A percentile compares a stretch with the other conserved stretches of the same genome.
Evolutionary conservation across 192 early-diverging fungal genomes (phyloP).

Genomic region (Cladochytrium replicatum): DNA sequence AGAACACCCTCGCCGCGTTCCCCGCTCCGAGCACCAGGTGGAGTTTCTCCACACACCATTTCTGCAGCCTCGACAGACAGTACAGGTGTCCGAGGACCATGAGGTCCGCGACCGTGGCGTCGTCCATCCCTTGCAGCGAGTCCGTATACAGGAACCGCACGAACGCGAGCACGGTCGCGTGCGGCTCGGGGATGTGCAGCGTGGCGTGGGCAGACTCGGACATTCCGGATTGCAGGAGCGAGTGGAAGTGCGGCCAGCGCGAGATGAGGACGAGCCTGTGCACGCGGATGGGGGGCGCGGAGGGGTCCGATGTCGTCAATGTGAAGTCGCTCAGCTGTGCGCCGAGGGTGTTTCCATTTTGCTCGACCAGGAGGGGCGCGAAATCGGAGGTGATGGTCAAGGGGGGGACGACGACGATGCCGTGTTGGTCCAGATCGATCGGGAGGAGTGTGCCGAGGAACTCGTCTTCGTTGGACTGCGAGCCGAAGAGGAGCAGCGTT

Average conservation of each 20-base stretch:
- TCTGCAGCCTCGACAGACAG: constrained; percentile 37
- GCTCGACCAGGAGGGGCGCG: constrained; percentile 32
- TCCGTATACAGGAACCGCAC: constrained; percentile 51
- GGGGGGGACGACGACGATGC: constrained; percentile 40
- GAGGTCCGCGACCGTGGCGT: constrained; percentile 38
- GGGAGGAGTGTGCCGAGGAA: constrained; percentile 40
- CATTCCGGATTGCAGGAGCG: constrained; percentile 45
- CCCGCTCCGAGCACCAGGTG: constrained; percentile 39
- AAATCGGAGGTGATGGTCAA: constrained; percentile 39
- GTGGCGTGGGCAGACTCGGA: constrained; percentile 34
- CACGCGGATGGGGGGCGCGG: constrained; percentile 34
- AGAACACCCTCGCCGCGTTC: constrained; percentile 45
- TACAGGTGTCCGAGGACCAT: constrained; percentile 53
- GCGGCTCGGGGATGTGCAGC: constrained; percentile 42
- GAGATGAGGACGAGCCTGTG: constrained; percentile 50
- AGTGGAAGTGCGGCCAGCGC: constrained; percentile 54
- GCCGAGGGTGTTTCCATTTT: too few species aligned
- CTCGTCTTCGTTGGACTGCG: too few species aligned
- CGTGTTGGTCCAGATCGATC: constrained; percentile 49
- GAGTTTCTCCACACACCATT: constrained; percentile 35
- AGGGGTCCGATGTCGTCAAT: constrained; percentile 27
- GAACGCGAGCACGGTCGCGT: constrained; percentile 38
- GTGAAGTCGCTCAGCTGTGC: constrained; percentile 42
- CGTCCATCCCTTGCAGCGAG: constrained; percentile 27
- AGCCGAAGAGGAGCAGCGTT: too few species aligned